Evolutionary conservation across 805 yeast genomes (phyloP).

Genomic region (Candida wancherniae): DNA sequence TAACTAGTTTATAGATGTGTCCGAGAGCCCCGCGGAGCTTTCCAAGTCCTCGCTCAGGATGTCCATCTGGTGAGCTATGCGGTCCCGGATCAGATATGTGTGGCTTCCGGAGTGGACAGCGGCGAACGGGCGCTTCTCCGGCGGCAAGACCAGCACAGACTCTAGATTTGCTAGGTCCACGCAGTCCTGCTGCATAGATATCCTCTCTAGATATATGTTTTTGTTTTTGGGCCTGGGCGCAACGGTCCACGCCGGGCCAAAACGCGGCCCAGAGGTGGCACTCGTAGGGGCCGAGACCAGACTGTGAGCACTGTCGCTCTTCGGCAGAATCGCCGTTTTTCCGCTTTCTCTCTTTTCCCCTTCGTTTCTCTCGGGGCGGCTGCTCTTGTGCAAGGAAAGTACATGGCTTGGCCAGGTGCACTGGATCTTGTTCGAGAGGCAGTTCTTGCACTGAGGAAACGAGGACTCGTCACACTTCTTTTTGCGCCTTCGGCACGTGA

Average conservation of each 20-base stretch:
- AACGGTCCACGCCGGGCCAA: neutral
- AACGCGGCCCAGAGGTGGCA: neutral
- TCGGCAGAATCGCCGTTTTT: neutral
- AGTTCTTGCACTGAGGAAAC: constrained; percentile 14
- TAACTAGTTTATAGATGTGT: no score
- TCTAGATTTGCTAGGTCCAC: constrained; percentile 15
- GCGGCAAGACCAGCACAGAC: neutral
- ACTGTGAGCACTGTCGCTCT: no score
- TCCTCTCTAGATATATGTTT: constrained; percentile 22
- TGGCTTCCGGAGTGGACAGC: constrained; percentile 1
- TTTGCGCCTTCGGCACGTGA: constrained; percentile 59
- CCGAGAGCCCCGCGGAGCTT: no score
- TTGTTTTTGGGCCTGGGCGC: constrained; percentile 10
- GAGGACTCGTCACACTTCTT: constrained; percentile 53
- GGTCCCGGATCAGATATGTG: constrained; percentile 4
- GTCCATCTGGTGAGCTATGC: constrained; percentile 13
- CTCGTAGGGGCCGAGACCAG: neutral
- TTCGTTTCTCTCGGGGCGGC: constrained; percentile 1
- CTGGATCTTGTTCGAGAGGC: constrained; percentile 9
- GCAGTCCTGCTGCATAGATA: constrained; percentile 38
- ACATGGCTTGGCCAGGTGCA: constrained; percentile 16
- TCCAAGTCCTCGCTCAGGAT: constrained; percentile 5
- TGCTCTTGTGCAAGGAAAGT: neutral
- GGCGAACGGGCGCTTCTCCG: no score
- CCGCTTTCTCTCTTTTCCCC: neutral